A percentile compares a stretch with the other conserved stretches of the same genome.
Evolutionary conservation across 495 filamentous ascomycete species (phyloP).

Genomic region (Xanthoparmelia taractica): DNA sequence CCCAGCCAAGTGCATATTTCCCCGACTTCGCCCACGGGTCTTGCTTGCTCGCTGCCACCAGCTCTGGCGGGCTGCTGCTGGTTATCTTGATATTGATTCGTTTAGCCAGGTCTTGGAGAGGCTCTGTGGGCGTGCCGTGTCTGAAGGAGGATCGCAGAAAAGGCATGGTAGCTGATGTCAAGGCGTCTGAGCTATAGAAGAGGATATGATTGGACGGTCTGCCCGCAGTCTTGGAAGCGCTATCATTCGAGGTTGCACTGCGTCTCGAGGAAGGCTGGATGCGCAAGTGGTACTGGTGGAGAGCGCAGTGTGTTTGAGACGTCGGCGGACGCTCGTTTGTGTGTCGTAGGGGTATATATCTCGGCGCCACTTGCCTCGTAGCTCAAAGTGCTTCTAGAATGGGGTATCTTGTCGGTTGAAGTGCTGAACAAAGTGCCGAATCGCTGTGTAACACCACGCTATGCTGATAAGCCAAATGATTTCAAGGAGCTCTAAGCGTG

Average conservation of each 20-base stretch:
- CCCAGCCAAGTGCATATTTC: slow-evolving; percentile 82
- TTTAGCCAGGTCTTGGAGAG: slow-evolving; percentile 44
- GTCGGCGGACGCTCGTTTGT: background rate
- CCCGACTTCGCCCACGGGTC: slow-evolving; percentile 76
- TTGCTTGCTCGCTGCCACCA: slow-evolving; percentile 63
- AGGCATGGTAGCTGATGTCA: slow-evolving; percentile 20
- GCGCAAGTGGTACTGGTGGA: background rate
- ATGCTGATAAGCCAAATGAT: slow-evolving; percentile 6
- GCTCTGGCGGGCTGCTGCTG: slow-evolving; percentile 58
- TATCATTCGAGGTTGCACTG: slow-evolving; percentile 11
- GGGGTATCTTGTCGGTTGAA: slow-evolving; percentile 10
- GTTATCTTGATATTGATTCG: slow-evolving; percentile 67
- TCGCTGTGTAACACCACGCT: slow-evolving; percentile 12
- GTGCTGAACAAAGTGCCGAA: slow-evolving; percentile 6
- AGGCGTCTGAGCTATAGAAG: background rate
- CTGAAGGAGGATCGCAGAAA: slow-evolving; percentile 21
- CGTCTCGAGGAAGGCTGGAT: background rate
- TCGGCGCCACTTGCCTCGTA: background rate
- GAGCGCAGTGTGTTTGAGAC: background rate
- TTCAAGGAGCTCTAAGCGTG: background rate
- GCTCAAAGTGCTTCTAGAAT: slow-evolving; percentile 4
- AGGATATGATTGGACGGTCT: slow-evolving; percentile 1
- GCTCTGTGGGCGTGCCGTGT: slow-evolving; percentile 19
- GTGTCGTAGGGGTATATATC: slow-evolving; percentile 4
- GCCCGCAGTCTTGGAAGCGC: slow-evolving; percentile 4